Evolutionary conservation across 306 rosid genomes (phyloP).

Genomic region (Gastrolobium villosum): DNA sequence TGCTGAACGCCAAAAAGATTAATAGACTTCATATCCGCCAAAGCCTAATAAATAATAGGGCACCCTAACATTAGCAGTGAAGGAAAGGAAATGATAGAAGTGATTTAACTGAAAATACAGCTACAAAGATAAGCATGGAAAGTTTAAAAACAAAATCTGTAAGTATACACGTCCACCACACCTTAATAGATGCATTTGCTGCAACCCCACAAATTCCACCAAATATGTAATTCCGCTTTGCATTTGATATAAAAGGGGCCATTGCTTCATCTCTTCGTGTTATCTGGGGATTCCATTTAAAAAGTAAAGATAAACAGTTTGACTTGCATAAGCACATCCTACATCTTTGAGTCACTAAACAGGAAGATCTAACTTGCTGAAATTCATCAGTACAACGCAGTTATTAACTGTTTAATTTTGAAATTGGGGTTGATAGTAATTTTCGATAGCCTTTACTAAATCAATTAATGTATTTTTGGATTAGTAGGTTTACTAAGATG

Average conservation of each 20-base stretch:
- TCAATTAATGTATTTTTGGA: slow-evolving; percentile 7
- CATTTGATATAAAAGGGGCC: slow-evolving; percentile 89
- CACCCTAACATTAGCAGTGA: slow-evolving; percentile 51
- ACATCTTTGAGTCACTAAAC: slow-evolving; percentile 39
- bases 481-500: slow-evolving; percentile 23
- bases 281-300: slow-evolving; percentile 68
- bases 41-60: slow-evolving; percentile 67
- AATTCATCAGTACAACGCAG: slow-evolving; percentile 7
- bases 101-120: slow-evolving; percentile 34
- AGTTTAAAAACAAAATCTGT: not conserved
- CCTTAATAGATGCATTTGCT: slow-evolving; percentile 85
- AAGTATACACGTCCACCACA: slow-evolving; percentile 41
- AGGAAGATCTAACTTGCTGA: slow-evolving; percentile 34
- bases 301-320: slow-evolving; percentile 40
- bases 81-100: slow-evolving; percentile 29
- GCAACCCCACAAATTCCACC: slow-evolving; percentile 97
- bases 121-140: slow-evolving; percentile 28
- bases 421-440: not conserved
- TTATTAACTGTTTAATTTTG: slow-evolving; percentile 29
- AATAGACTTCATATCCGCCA: slow-evolving; percentile 88
- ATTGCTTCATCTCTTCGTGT: slow-evolving; percentile 96
- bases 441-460: slow-evolving; percentile 6
- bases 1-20: slow-evolving; percentile 99
- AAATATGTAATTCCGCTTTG: slow-evolving; percentile 90
- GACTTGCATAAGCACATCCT: slow-evolving; percentile 39